phyloP scores from a whole-genome alignment of 2,329 filamentous ascomycete genomes.

The Rhynchosporium agropyri region DNA sequence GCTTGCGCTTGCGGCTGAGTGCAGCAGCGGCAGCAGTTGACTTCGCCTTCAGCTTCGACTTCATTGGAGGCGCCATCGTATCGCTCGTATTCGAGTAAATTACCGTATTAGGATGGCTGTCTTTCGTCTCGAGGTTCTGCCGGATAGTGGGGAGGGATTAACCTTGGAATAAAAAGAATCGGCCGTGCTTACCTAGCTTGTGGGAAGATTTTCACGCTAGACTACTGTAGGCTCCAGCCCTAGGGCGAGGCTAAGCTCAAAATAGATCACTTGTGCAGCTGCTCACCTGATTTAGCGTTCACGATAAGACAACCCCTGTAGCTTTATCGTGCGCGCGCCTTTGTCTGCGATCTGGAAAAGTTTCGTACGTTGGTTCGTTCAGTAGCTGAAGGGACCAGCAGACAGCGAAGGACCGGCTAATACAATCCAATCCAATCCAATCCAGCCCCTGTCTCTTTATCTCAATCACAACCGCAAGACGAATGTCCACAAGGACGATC shows the following conservation, averaged over 20 bases:
- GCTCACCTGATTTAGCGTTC: slow-evolving; percentile 1
- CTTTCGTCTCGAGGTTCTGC: background rate
- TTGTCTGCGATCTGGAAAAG: background rate
- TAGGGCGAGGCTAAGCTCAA: background rate
- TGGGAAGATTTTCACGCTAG: background rate
- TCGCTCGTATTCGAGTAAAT: background rate
- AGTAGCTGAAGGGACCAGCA: background rate
- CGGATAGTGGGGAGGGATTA: background rate
- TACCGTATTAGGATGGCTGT: background rate
- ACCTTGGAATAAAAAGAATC: background rate
- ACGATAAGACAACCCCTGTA: slow-evolving; percentile 2
- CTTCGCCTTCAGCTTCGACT: no score
- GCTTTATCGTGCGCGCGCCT: background rate
- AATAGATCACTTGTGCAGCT: background rate
- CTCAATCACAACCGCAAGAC: slow-evolving; percentile 12
- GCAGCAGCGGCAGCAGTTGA: no score
- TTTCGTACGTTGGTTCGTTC: background rate
- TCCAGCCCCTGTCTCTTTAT: background rate
- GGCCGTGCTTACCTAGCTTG: background rate
- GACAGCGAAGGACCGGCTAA: background rate
- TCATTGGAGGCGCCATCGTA: no score
- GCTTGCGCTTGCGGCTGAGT: no score
- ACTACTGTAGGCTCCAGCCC: background rate
- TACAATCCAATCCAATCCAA: background rate
- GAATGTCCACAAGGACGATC: slow-evolving; percentile 29